Base-by-base conservation (phyloP, 306 rosid genomes). In the Lotus japonicus region DNA sequence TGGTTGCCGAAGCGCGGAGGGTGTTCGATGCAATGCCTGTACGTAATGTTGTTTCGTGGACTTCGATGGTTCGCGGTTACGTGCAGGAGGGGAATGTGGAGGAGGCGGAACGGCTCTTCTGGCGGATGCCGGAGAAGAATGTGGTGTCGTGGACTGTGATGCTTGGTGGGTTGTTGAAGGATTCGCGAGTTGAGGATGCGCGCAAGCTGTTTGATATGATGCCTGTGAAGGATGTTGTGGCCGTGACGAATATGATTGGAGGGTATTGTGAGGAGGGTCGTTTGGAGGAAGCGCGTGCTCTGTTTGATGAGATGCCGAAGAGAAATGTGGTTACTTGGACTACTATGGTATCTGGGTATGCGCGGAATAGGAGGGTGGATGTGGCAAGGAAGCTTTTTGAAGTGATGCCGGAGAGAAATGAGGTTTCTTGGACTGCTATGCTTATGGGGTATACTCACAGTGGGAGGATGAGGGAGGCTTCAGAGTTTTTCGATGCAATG, bases 291-390 rank as follows among this genome's bases (percentile, higher is more conserved):
- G 85, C 88, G 1, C 85, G 88, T 5, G 80, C 43, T 8, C 61
- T 84, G 16, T 84, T 84, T 52, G 88, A 84, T 68, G 80, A 53
- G 66, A 78, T 81, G 84, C 80, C 84, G 0, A 46, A 11, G 2
- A 78, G 67, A 67, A 81, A 84, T 72, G 80, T 69, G 50, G n/a
- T 86, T 79, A 75, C 88, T n/a, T 86, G 91, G 88, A 86, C 86
- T 1, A 13, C 77, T 4, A 83, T 86, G 86, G 58, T 86, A 64
- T 81, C 86, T 2, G 88, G 86, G 59, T 86, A 86, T 66, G 81
- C 77, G 2, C 77, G 76, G 49, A 78, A 86, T n/a, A 68, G 75
- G 66, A 66, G 18, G 15, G 82, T 81, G 50, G 88, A 84, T 62
- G 64, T 84, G 39, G 88, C 85, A 7, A 75, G 88, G 73, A 84